Evolutionary conservation across 192 early-diverging fungal genomes (phyloP), one percentile per base, ranked within the genome.

Genomic region (Kappamyces sp.): DNA sequence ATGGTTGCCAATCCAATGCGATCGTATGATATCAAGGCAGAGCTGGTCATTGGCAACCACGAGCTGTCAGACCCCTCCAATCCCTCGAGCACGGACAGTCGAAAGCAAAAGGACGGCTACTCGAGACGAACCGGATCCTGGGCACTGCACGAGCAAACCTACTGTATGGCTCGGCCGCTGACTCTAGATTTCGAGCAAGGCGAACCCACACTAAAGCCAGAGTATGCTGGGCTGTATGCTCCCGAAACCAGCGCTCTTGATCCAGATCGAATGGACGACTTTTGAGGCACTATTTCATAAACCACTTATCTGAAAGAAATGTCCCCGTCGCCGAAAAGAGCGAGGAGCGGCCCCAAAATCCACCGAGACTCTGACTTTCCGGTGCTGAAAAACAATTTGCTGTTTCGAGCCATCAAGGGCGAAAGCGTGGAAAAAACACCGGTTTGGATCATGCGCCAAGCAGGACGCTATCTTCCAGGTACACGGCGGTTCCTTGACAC

Each of bases 381-480:
- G 39, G 69, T 74, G 40, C 83, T 98, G 29, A 81, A 87, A 65
- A 95, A 98, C 68, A 90, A 98, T 66, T 81, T 96, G 40, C 87
- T 95, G 52, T 71, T 98, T 49, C 77, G 91, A 36, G 87, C 86
- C 0, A 89, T 89, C 14, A 80, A 86, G 40, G 96, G 90, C 62
- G 77, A 75, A 50, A 45, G 55, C 14, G 71, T 70, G 30, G 71
- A 77, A 79, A 89, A 71, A 57, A 72, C 62, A 73, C 89, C 40
- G 78, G 88, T 96, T n/a, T 99, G 96, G 96, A 90, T 95, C 69
- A 96, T 96, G 94, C 79, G 96, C 45, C 96, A 99, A 72, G 96
- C 96, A 5, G 96, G 96, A 8, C 81, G 96, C 12, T 96, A 96
- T 60, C 76, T 99, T 67, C 93, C 96, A 49, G 88, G 88, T 90